Percentiles rank a stretch among this genome's conserved stretches.
These are phyloP conservation scores for Tilletia horrida DNA, from an alignment of 1,284 basidiomycete genomes.

Conservation along the genomic window DNA sequence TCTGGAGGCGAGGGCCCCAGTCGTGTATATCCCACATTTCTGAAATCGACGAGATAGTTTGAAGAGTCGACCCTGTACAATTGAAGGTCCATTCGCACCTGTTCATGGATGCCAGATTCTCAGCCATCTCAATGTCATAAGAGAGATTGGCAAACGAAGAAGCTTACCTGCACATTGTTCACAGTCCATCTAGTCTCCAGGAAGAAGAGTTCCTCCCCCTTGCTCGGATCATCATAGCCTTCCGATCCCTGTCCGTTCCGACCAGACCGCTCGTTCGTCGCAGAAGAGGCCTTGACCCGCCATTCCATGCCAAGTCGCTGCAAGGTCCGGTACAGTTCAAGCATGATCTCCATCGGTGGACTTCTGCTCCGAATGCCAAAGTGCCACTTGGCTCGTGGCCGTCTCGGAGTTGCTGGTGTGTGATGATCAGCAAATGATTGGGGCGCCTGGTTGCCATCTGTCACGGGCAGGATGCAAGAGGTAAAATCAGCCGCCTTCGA, in stretches of 20 bases:
- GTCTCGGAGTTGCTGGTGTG: conserved; percentile 14
- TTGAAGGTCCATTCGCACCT: conserved; percentile 83
- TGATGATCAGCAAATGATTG: conserved; percentile 15
- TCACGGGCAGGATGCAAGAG: too few species aligned
- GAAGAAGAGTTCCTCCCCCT: conserved; percentile 72
- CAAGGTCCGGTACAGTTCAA: conserved; percentile 93
- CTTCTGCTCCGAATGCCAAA: conserved; percentile 93
- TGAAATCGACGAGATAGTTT: conserved; percentile 97
- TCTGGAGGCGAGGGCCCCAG: conserved; percentile 54
- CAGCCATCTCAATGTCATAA: too few species aligned
- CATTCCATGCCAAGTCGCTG: conserved; percentile 95
- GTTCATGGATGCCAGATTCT: too few species aligned
- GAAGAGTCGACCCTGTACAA: conserved; percentile 90
- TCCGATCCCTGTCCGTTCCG: conserved; percentile 17
- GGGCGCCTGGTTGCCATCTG: neutral
- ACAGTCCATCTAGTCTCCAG: conserved; percentile 88
- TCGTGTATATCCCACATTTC: conserved; percentile 87
- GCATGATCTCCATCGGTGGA: conserved; percentile 98
- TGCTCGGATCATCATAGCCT: conserved; percentile 24
- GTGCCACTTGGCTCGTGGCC: conserved; percentile 71
- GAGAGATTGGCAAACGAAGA: neutral
- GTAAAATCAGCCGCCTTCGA: too few species aligned
- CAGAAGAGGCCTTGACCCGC: conserved; percentile 58
- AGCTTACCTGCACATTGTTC: conserved; percentile 55
- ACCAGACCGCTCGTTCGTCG: conserved; percentile 9